Percentiles rank a stretch among this genome's conserved stretches.
Evolutionary conservation across 139 green algal genomes (phyloP).

Genomic region (Asterochloris erici): DNA sequence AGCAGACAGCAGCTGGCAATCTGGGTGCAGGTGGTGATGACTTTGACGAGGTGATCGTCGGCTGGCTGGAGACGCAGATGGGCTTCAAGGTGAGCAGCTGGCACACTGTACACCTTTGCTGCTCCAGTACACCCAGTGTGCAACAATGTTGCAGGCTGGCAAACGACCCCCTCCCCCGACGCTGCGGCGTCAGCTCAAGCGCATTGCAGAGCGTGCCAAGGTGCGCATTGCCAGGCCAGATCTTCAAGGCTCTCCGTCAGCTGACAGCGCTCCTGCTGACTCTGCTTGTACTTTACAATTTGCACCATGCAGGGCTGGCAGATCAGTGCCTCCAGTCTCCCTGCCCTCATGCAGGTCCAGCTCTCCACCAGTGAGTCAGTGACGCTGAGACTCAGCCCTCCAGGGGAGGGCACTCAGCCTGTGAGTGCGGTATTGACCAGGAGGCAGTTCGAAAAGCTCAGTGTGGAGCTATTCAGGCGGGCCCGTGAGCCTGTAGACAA

Average conservation of each 20-base stretch:
- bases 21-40: constrained; percentile 72
- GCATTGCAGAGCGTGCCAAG: too few relatives aligned
- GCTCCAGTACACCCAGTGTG: neutral
- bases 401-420: neutral
- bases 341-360: constrained; percentile 28
- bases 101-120: too few relatives aligned
- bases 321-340: neutral
- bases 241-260: too few relatives aligned
- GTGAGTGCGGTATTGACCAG: constrained; percentile 52
- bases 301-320: neutral
- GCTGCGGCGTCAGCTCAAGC: too few relatives aligned
- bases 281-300: neutral
- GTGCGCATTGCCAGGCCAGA: too few relatives aligned
- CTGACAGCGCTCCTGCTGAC: neutral
- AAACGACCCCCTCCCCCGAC: neutral
- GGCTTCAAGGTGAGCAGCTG: too few relatives aligned
- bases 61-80: constrained; percentile 49
- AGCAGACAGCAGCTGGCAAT: neutral
- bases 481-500: constrained; percentile 68
- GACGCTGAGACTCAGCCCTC: constrained; percentile 55
- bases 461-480: constrained; percentile 54
- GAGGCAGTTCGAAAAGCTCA: constrained; percentile 59
- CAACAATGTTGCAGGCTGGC: neutral
- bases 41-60: constrained; percentile 69
- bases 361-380: constrained; percentile 46